These are phyloP conservation scores for Lophium mytilinum DNA, from an alignment of 495 filamentous ascomycete species.

Conservation along the genomic window DNA sequence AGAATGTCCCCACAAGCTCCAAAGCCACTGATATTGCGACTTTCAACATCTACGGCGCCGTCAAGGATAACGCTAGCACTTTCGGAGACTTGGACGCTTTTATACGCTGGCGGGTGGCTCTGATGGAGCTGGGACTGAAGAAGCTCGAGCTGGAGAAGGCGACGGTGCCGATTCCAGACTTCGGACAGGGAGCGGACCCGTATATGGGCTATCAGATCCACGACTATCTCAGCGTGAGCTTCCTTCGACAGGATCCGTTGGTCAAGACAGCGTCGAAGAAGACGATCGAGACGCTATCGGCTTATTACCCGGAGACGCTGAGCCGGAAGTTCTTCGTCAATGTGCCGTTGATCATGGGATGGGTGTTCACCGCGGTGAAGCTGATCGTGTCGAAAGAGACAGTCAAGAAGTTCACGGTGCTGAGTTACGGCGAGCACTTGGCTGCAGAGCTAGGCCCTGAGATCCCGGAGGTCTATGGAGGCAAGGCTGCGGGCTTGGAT, in stretches of 20 bases:
- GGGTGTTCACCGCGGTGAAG: conserved; percentile 75
- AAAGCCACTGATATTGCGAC: conserved; percentile 48
- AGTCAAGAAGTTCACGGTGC: conserved; percentile 74
- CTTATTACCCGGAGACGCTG: conserved; percentile 79
- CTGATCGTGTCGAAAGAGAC: conserved; percentile 70
- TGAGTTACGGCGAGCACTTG: conserved; percentile 66
- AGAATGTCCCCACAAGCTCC: conserved; percentile 32
- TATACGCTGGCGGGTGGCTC: conserved; percentile 72
- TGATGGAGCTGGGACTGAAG: conserved; percentile 74
- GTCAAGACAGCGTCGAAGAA: conserved; percentile 64
- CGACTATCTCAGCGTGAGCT: conserved; percentile 77
- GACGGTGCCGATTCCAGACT: conserved; percentile 63
- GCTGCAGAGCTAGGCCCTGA: conserved; percentile 52
- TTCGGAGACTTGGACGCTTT: conserved; percentile 75
- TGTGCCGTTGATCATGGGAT: conserved; percentile 78
- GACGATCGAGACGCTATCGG: conserved; percentile 67
- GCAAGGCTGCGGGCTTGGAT: conserved; percentile 42
- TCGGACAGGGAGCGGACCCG: conserved; percentile 54
- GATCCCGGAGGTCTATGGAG: conserved; percentile 62
- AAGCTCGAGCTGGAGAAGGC: conserved; percentile 59
- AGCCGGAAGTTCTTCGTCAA: conserved; percentile 91
- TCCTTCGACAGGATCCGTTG: conserved; percentile 63
- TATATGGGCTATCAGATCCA: conserved; percentile 87
- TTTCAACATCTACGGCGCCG: conserved; percentile 79
- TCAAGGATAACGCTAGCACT: conserved; percentile 61